Percentiles rank a stretch among this genome's conserved stretches.
Conservation (phyloP, 1,284 basidiomycete genomes). For the Cryptococcus hybrid region DNA sequence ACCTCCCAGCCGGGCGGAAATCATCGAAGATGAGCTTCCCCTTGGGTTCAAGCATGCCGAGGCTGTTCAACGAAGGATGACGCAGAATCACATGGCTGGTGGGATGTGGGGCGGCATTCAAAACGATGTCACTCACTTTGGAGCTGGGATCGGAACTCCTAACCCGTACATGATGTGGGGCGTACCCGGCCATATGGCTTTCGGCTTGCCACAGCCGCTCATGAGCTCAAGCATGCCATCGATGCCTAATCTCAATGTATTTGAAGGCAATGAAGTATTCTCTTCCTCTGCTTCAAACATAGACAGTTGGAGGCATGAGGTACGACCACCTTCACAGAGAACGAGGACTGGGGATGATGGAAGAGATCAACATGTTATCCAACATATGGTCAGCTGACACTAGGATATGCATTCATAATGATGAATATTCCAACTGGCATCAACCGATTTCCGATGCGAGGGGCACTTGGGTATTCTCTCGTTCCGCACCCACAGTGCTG, state of each 20-base stretch:
- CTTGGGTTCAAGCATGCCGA: constrained; percentile 39
- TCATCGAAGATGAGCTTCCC: constrained; percentile 42
- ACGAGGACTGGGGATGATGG: not conserved
- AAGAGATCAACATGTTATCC: no score
- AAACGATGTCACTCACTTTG: not conserved
- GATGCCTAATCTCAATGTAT: constrained; percentile 1
- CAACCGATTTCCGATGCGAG: no score
- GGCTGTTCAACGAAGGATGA: constrained; percentile 17
- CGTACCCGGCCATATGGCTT: not conserved
- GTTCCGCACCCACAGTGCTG: no score
- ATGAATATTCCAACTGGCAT: no score
- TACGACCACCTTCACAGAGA: constrained; percentile 9
- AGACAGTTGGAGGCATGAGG: constrained; percentile 34
- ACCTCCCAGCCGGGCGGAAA: constrained; percentile 18
- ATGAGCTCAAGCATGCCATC: constrained; percentile 1
- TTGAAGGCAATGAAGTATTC: not conserved
- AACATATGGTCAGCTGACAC: no score
- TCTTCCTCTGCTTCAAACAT: constrained; percentile 18
- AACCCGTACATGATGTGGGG: not conserved
- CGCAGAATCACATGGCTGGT: not conserved
- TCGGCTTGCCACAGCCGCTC: not conserved
- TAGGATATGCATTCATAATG: no score
- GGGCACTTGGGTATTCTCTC: no score
- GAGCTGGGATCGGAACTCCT: constrained; percentile 7
- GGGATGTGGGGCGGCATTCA: not conserved